Percentiles rank a stretch among this genome's conserved stretches.
Evolutionary conservation across 768 basidiomycete species (phyloP).

Genomic region (Mycena rebaudengoi): DNA sequence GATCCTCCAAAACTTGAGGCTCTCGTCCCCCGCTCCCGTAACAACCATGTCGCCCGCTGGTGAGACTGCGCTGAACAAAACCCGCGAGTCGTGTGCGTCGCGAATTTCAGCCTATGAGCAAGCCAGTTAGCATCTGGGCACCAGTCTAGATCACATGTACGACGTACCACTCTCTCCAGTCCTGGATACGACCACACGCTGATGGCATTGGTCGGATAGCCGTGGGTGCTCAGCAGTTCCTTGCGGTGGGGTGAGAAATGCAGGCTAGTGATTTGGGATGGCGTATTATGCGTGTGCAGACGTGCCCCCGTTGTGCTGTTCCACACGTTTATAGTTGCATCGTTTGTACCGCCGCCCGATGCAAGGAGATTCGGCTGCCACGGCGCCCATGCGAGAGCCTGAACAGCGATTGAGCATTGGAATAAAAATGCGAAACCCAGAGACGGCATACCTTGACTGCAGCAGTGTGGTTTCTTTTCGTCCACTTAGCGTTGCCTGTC

Average conservation of each 20-base stretch:
- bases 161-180: conserved; percentile 66
- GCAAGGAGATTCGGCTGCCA: conserved; percentile 95
- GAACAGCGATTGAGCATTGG: conserved; percentile 1
- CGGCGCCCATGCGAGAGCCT: conserved; percentile 97
- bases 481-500: conserved; percentile 81
- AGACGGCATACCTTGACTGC: conserved; percentile 72
- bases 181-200: conserved; percentile 89
- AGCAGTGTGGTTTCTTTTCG: conserved; percentile 90
- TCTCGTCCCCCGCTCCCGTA: conserved; percentile 95
- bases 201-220: conserved; percentile 88
- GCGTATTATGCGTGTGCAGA: conserved; percentile 84
- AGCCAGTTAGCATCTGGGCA: not conserved
- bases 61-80: conserved; percentile 84
- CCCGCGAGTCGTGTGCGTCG: conserved; percentile 92
- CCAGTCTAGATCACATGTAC: no score
- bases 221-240: conserved; percentile 92
- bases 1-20: conserved; percentile 94
- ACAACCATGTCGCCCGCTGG: conserved; percentile 93
- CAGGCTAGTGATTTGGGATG: conserved; percentile 92
- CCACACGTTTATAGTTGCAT: conserved; percentile 91
- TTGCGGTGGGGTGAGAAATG: conserved; percentile 89
- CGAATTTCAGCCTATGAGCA: conserved; percentile 67
- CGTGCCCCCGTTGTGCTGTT: conserved; percentile 93
- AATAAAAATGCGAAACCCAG: not conserved
- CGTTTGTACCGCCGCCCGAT: conserved; percentile 93